Base-by-base conservation (phyloP, 106 monocot species). In the Dendrobium nobile region DNA sequence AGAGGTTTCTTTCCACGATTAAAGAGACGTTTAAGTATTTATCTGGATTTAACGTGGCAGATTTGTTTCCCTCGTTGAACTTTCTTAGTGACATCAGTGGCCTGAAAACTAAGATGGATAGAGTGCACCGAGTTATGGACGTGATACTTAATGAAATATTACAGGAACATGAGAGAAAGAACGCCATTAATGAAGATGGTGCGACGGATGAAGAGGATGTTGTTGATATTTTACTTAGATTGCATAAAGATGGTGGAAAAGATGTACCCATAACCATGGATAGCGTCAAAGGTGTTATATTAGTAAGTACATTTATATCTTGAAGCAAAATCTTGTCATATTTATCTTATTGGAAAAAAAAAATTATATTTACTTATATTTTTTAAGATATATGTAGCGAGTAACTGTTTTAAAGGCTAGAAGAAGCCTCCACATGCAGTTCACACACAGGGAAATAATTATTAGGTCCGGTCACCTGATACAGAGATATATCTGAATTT, bases 161-260 rank as follows among this genome's bases (percentile, higher is more conserved):
- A 10, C 33, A 81, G 54, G 80, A 81, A n/a, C 72, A 81, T 40
- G 3, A 18, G 17, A 19, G 3, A 3, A 81, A 55, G 20, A 44
- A n/a, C 8, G 11, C 0, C n/a, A 31, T 31, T 31, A 19, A 3
- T 7, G 31, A 28, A 37, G 37, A 37, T 37, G 37, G 37, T 4
- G 48, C 26, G 3, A 11, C 2, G 6, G 28, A 47, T 1, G 73
- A 73, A 1, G 73, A 73, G 48, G 72, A 55, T 31, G 4, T 81
- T 17, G 73, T 81, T 47, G 80, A 81, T 73, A 54, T 81, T 73
- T 73, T 81, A 1, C 40, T 81, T 7, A 17, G 47, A 9, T 13
- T 73, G 73, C 4, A 40, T 6, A 24, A 37, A 28, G 22, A 22
- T 0, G 73, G 73, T 1, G 73, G 41, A 5, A 43, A 67, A 31